Evolutionary conservation across 169 alveolate genomes (phyloP).

Genomic region (Theileria parva): DNA sequence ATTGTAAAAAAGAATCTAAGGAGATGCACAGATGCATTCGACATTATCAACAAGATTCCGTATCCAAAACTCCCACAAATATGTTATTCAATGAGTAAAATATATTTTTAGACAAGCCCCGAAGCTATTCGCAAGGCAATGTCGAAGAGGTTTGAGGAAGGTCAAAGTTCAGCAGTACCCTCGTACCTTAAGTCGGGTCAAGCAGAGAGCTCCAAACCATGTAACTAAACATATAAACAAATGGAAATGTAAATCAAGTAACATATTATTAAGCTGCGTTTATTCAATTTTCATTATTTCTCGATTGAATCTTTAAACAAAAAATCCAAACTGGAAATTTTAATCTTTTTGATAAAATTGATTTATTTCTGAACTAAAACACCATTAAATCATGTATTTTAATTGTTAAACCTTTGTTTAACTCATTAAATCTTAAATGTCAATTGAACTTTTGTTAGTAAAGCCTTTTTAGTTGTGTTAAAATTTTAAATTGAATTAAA

Average conservation of each 20-base stretch:
- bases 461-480: no score
- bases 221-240: background rate
- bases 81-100: background rate
- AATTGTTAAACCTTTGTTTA: no score
- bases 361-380: background rate
- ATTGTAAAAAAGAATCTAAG: slow-evolving; percentile 42
- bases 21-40: slow-evolving; percentile 36
- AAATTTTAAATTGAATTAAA: no score
- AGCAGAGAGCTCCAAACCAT: background rate
- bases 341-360: background rate
- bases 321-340: background rate
- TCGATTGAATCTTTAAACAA: background rate
- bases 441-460: no score
- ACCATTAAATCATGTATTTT: background rate
- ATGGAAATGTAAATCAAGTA: background rate
- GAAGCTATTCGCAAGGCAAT: slow-evolving; percentile 47
- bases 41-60: slow-evolving; percentile 43
- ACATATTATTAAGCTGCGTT: background rate
- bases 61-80: slow-evolving; percentile 10
- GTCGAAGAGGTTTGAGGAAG: slow-evolving; percentile 44
- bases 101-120: slow-evolving; percentile 35
- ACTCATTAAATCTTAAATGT: no score
- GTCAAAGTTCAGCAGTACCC: slow-evolving; percentile 59
- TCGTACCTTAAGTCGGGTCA: slow-evolving; percentile 38
- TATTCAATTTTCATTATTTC: background rate